phyloP scores from a whole-genome alignment of 2,329 filamentous ascomycete genomes.

The Leptographium lundbergii region DNA sequence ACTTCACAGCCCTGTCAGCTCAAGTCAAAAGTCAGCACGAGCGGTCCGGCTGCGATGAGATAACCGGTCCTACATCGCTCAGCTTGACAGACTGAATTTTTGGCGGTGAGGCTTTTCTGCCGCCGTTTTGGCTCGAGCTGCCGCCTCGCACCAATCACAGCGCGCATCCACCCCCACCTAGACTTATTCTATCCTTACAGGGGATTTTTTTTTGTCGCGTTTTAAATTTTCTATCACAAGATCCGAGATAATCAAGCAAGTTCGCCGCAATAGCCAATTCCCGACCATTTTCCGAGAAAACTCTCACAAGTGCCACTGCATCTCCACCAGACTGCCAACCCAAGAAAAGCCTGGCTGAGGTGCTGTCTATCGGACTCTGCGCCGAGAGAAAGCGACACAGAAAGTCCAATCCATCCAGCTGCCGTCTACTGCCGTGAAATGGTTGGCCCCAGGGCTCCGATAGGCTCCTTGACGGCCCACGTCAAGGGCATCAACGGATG shows the following conservation, averaged over 20 bases:
- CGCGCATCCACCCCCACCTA: background rate
- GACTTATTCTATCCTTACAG: background rate
- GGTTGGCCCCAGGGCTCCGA: constrained; percentile 15
- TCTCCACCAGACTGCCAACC: background rate
- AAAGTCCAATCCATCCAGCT: background rate
- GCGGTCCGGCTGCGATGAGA: background rate
- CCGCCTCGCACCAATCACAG: constrained; percentile 5
- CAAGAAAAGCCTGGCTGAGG: background rate
- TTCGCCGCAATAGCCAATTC: background rate
- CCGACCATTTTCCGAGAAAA: background rate
- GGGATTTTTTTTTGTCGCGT: background rate
- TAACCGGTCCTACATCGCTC: background rate
- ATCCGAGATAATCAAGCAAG: background rate
- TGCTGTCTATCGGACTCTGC: background rate
- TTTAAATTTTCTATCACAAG: background rate
- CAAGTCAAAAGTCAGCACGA: background rate
- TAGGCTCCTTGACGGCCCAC: constrained; percentile 19
- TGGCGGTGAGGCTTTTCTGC: constrained; percentile 12
- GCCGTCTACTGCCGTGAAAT: background rate
- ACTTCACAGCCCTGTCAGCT: no score
- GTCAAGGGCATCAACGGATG: constrained; percentile 10
- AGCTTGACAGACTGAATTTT: background rate
- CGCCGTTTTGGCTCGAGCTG: constrained; percentile 1
- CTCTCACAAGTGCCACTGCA: background rate
- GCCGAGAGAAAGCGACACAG: background rate